phyloP scores from a whole-genome alignment of 257 asterid species.

The Solanum appendiculatum region DNA sequence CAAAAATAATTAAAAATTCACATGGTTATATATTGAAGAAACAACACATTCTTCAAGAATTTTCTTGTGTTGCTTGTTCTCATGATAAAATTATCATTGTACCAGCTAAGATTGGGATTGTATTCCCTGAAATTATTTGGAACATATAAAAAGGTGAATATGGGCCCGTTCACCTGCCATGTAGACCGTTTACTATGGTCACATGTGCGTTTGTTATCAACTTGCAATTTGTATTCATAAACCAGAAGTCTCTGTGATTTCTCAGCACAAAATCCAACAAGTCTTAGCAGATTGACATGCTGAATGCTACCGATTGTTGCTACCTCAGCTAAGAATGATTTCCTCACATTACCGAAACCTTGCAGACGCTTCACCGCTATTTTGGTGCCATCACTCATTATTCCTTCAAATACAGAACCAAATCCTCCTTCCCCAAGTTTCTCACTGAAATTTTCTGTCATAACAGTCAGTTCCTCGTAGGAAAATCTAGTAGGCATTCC shows the following conservation, averaged over 20 bases:
- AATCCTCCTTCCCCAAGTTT: conserved; percentile 24
- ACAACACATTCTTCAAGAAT: too few species aligned
- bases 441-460: conserved; percentile 3
- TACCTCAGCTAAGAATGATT: conserved; percentile 10
- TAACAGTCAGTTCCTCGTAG: neutral
- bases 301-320: conserved; percentile 10
- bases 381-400: neutral
- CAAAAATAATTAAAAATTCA: too few species aligned
- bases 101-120: too few species aligned
- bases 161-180: too few species aligned
- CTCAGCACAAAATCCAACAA: neutral
- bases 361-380: conserved; percentile 9
- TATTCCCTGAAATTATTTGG: too few species aligned
- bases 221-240: too few species aligned
- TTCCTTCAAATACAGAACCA: conserved; percentile 15
- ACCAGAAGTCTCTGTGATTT: neutral
- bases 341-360: neutral
- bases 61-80: too few species aligned
- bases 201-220: too few species aligned
- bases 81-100: too few species aligned
- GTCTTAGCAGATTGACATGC: conserved; percentile 8
- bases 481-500: conserved; percentile 20
- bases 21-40: too few species aligned
- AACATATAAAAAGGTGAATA: too few species aligned
- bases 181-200: too few species aligned